A percentile compares a stretch with the other conserved stretches of the same genome.
phyloP scores from a whole-genome alignment of 192 early-diverging fungal species.

The Phycomyces blakesleeanus region DNA sequence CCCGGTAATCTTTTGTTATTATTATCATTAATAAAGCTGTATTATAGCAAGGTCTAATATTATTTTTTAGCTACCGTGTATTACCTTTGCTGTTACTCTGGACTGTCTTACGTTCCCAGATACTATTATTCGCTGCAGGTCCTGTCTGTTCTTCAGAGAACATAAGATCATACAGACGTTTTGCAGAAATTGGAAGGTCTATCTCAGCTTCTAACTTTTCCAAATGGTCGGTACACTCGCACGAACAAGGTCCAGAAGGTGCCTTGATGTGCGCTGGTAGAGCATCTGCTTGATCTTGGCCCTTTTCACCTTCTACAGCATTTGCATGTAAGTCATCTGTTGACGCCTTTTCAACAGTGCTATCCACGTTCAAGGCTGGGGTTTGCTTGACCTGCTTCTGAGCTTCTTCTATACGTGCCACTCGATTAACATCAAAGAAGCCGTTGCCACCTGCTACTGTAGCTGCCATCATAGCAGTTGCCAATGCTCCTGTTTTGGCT shows the following conservation, averaged over 20 bases:
- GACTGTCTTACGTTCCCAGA: slow-evolving; percentile 24
- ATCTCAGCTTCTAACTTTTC: slow-evolving; percentile 58
- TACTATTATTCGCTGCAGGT: slow-evolving; percentile 12
- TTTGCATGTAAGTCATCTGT: not conserved
- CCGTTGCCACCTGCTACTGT: slow-evolving; percentile 30
- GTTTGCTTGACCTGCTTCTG: not conserved
- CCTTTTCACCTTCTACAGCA: not conserved
- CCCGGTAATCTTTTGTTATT: slow-evolving; percentile 6
- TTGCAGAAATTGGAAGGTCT: slow-evolving; percentile 57
- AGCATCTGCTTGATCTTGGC: slow-evolving; percentile 20
- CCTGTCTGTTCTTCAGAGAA: slow-evolving; percentile 41
- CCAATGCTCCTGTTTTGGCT: slow-evolving; percentile 31
- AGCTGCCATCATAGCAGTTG: slow-evolving; percentile 37
- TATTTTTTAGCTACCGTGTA: not conserved
- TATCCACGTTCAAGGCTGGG: not conserved
- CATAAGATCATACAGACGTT: slow-evolving; percentile 54
- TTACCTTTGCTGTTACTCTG: slow-evolving; percentile 20
- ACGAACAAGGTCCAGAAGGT: slow-evolving; percentile 48
- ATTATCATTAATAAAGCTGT: no score
- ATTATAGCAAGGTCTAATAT: not conserved
- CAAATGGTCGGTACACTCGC: slow-evolving; percentile 65
- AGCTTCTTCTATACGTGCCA: slow-evolving; percentile 4
- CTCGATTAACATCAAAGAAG: slow-evolving; percentile 21
- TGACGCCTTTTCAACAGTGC: no score
- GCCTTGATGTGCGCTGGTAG: slow-evolving; percentile 43